Conservation (phyloP, 75 land plant genomes). For the Cryptomeria japonica region DNA sequence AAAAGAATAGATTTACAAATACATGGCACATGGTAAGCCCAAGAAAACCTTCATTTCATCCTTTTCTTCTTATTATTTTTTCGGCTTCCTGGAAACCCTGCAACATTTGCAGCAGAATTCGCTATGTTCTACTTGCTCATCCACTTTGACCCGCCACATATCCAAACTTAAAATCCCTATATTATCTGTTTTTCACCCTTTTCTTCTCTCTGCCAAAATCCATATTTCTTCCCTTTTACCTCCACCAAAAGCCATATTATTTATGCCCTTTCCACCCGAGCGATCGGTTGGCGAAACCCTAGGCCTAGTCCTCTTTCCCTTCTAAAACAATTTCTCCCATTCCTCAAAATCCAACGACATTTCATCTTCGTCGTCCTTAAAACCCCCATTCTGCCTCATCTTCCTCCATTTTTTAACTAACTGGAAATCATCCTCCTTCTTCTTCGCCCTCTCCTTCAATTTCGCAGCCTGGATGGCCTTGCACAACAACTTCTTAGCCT, state of each 20-base stretch:
- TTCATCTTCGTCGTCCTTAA: constrained; percentile 31
- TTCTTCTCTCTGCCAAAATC: constrained; percentile 16
- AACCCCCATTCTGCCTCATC: constrained; percentile 74
- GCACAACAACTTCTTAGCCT: constrained; percentile 73
- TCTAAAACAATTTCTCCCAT: constrained; percentile 30
- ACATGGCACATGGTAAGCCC: not conserved
- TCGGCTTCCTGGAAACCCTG: constrained; percentile 18
- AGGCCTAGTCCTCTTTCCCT: constrained; percentile 42
- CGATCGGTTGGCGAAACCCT: constrained; percentile 77
- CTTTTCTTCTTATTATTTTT: constrained; percentile 33
- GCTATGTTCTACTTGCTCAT: constrained; percentile 83
- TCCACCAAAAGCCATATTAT: not conserved
- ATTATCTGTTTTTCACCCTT: constrained; percentile 37
- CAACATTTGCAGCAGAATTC: constrained; percentile 68
- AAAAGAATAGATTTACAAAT: not conserved
- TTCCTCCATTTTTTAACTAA: constrained; percentile 97
- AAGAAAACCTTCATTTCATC: not conserved
- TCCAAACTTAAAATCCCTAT: constrained; percentile 77
- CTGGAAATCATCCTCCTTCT: constrained; percentile 90
- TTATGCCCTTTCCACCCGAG: constrained; percentile 54
- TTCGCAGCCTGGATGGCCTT: constrained; percentile 92
- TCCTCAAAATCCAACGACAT: constrained; percentile 49
- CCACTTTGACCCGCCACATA: constrained; percentile 86
- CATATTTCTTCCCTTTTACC: constrained; percentile 25
- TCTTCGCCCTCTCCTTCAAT: constrained; percentile 79